Conservation (phyloP, 2,329 filamentous ascomycete genomes). For the Penicillium sp. region DNA sequence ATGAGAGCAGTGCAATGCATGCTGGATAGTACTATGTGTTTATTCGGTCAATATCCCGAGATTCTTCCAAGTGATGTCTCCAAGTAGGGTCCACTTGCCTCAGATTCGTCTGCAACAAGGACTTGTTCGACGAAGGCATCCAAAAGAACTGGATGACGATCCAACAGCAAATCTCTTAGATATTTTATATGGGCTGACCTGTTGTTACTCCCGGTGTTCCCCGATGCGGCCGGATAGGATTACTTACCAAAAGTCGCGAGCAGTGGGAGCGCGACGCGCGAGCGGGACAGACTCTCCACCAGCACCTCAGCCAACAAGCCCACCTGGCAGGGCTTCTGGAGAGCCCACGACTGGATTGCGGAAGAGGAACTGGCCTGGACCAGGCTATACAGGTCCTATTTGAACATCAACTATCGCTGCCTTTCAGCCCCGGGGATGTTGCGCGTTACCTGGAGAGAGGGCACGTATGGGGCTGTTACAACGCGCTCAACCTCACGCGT, state of each 20-base stretch:
- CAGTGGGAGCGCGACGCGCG: slow-evolving; percentile 54
- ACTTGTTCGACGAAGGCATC: slow-evolving; percentile 38
- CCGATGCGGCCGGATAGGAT: no score
- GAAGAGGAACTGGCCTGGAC: slow-evolving; percentile 31
- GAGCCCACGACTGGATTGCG: slow-evolving; percentile 50
- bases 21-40: slow-evolving; percentile 30
- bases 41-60: background rate
- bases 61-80: background rate
- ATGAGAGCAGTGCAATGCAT: slow-evolving; percentile 40
- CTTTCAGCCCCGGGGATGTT: slow-evolving; percentile 2
- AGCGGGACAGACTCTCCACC: slow-evolving; percentile 52
- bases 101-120: slow-evolving; percentile 27
- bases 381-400: slow-evolving; percentile 35
- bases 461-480: slow-evolving; percentile 53
- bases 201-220: slow-evolving; percentile 10
- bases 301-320: slow-evolving; percentile 49
- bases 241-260: slow-evolving; percentile 52
- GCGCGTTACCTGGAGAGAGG: slow-evolving; percentile 50
- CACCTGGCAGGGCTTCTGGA: slow-evolving; percentile 54
- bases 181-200: slow-evolving; percentile 27
- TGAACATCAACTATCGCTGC: slow-evolving; percentile 7
- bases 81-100: slow-evolving; percentile 28
- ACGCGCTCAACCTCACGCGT: slow-evolving; percentile 50
- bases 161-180: slow-evolving; percentile 38
- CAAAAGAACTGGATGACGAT: slow-evolving; percentile 37